Conservation (phyloP, 2,329 filamentous ascomycete species). For the Pestalotiopsis fici region DNA sequence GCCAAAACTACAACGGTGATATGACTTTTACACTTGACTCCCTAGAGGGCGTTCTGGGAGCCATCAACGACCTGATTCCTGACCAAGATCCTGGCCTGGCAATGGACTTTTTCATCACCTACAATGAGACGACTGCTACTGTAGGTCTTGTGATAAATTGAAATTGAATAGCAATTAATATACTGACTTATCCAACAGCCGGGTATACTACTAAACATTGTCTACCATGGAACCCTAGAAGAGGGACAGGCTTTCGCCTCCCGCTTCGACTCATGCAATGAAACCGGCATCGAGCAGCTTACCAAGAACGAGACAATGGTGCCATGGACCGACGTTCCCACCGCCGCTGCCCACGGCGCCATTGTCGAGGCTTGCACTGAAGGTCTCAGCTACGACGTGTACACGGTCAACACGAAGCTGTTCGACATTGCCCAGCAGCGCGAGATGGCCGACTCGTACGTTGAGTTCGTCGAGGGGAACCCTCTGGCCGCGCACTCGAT, state of each 20-base stretch:
- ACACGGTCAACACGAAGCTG: neutral
- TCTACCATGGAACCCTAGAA: neutral
- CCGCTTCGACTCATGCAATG: neutral
- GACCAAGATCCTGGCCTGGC: neutral
- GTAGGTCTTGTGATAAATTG: neutral
- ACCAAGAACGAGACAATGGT: neutral
- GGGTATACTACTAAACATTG: neutral
- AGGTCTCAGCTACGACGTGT: neutral
- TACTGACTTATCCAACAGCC: neutral
- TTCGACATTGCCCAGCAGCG: neutral
- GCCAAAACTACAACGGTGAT: conserved; percentile 1
- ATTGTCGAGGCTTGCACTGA: neutral
- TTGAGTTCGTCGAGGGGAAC: neutral
- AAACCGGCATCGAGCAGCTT: neutral
- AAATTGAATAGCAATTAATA: neutral
- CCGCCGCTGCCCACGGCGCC: neutral
- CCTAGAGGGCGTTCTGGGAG: neutral
- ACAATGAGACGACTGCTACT: neutral
- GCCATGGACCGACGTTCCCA: neutral
- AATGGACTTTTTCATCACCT: neutral
- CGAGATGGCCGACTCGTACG: neutral
- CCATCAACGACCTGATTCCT: neutral
- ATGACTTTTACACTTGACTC: conserved; percentile 2
- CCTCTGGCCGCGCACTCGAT: neutral
- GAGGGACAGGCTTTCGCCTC: neutral